Evolutionary conservation across 768 basidiomycete species (phyloP).

Genomic region (Crepidotus variabilis): DNA sequence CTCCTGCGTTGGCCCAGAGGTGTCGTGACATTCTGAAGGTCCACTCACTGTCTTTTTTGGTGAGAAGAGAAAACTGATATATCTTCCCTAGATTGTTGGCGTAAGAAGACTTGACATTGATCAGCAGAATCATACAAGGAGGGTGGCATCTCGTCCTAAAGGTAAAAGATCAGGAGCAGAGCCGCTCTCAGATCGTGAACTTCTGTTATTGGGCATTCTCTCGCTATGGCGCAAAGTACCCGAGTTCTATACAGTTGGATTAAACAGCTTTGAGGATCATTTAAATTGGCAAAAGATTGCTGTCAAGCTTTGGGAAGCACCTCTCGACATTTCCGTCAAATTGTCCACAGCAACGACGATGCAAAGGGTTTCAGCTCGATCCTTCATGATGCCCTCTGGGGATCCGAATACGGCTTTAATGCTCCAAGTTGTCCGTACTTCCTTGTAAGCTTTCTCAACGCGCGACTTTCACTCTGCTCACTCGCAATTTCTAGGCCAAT

Average conservation of each 20-base stretch:
- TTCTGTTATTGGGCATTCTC: constrained; percentile 66
- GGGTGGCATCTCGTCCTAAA: constrained; percentile 54
- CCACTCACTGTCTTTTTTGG: constrained; percentile 7
- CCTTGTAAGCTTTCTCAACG: constrained; percentile 35
- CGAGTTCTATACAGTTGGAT: constrained; percentile 48
- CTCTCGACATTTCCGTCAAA: constrained; percentile 64
- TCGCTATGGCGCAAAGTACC: constrained; percentile 62
- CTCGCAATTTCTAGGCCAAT: constrained; percentile 29
- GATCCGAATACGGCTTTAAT: constrained; percentile 34
- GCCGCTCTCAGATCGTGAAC: constrained; percentile 63
- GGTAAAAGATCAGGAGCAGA: constrained; percentile 52
- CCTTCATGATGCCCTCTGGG: constrained; percentile 37
- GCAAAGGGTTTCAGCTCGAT: constrained; percentile 37
- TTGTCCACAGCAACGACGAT: constrained; percentile 53
- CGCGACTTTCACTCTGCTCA: constrained; percentile 4
- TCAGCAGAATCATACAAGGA: constrained; percentile 48
- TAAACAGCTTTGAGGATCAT: constrained; percentile 33
- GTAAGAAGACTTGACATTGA: constrained; percentile 62
- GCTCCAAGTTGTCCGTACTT: constrained; percentile 40
- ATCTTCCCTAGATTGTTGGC: constrained; percentile 38
- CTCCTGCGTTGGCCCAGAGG: constrained; percentile 40
- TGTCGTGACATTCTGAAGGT: constrained; percentile 59
- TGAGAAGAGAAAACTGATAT: not conserved
- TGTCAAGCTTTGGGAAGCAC: constrained; percentile 57
- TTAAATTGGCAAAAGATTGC: constrained; percentile 43